Evolutionary conservation across 2,329 filamentous ascomycete genomes (phyloP).

Genomic region (Alternaria burnsii): DNA sequence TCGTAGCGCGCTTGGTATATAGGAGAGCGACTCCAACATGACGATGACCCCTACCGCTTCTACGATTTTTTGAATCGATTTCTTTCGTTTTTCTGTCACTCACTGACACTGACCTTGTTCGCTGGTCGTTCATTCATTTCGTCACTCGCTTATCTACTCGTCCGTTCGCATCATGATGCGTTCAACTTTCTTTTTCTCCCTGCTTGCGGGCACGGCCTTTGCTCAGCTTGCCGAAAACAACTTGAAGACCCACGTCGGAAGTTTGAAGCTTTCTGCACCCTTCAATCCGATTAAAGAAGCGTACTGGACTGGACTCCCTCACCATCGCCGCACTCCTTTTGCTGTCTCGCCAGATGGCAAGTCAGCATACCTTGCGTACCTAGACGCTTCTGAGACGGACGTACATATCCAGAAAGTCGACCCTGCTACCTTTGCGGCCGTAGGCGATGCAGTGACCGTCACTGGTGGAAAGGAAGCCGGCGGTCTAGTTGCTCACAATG

Average conservation of each 20-base stretch:
- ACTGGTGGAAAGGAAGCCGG: constrained; percentile 65
- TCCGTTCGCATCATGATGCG: constrained; percentile 41
- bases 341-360: constrained; percentile 67
- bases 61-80: constrained; percentile 33
- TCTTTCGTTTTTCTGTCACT: constrained; percentile 32
- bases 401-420: constrained; percentile 67
- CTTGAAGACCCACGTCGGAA: constrained; percentile 54
- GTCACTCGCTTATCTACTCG: constrained; percentile 37
- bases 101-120: constrained; percentile 33
- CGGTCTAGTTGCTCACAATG: constrained; percentile 68
- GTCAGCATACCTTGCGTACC: constrained; percentile 67
- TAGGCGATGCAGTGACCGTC: constrained; percentile 62
- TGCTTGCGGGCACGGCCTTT: constrained; percentile 45
- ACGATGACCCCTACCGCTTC: constrained; percentile 23
- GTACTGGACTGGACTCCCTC: constrained; percentile 69
- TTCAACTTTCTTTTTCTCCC: constrained; percentile 43
- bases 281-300: constrained; percentile 67
- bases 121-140: constrained; percentile 47
- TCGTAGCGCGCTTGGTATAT: constrained; percentile 30
- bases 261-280: constrained; percentile 58
- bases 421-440: constrained; percentile 62
- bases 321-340: constrained; percentile 70
- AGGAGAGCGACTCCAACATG: constrained; percentile 19
- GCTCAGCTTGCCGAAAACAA: constrained; percentile 53
- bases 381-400: constrained; percentile 63